These are phyloP conservation scores for Lactarius tabidus DNA, from an alignment of 768 basidiomycete genomes.

Conservation along the genomic window DNA sequence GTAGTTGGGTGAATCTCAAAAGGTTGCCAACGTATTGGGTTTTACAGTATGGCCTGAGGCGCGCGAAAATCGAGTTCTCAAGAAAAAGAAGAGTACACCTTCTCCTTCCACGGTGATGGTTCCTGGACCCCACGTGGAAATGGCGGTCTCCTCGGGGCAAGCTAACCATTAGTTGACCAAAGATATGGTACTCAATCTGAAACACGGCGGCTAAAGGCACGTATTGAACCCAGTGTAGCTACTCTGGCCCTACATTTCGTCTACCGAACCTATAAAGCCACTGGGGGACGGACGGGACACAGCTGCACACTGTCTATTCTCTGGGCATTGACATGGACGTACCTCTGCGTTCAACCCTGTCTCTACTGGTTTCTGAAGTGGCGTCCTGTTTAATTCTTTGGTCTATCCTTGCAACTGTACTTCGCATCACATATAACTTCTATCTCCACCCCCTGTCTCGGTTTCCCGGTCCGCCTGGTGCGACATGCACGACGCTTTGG, in stretches of 20 bases:
- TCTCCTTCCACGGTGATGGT: neutral
- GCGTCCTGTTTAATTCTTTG: conserved; percentile 1
- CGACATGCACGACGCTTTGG: conserved; percentile 4
- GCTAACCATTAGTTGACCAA: neutral
- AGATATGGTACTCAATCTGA: neutral
- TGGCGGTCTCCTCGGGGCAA: neutral
- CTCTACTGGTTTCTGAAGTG: neutral
- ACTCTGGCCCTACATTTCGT: neutral
- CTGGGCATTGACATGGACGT: neutral
- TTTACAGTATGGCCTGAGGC: no score
- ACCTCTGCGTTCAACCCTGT: neutral
- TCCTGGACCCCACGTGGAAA: neutral
- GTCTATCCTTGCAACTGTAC: neutral
- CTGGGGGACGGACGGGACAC: neutral
- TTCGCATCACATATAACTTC: neutral
- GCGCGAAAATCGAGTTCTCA: no score
- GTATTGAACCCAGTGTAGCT: neutral
- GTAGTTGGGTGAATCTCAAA: neutral
- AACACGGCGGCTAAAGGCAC: neutral
- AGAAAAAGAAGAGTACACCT: neutral
- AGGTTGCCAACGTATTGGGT: neutral
- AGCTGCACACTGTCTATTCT: neutral
- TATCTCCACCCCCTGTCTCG: conserved; percentile 10
- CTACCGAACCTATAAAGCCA: neutral
- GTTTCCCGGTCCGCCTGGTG: conserved; percentile 5